Conservation (phyloP, 75 land plant species). For the Pinus albicaulis region DNA sequence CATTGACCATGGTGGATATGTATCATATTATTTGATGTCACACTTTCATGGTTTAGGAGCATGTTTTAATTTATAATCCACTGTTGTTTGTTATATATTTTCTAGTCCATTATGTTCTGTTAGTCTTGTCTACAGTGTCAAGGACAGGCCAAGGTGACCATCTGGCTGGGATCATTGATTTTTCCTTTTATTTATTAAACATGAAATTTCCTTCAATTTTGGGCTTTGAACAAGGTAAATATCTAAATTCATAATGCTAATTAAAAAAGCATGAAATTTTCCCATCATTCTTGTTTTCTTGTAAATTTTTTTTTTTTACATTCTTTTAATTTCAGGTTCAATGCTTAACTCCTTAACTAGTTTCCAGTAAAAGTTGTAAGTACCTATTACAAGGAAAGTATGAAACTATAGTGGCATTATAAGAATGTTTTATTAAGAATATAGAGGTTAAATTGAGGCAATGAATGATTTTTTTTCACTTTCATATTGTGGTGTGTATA, state of each 20-base stretch:
- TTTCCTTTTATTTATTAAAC: not conserved
- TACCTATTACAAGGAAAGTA: not conserved
- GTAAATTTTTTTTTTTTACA: not conserved
- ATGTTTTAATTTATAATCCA: not conserved
- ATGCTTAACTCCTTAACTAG: not conserved
- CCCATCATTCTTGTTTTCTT: no score
- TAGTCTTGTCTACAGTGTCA: slow-evolving; percentile 41
- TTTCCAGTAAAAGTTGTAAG: not conserved
- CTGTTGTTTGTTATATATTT: not conserved
- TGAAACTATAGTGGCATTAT: no score
- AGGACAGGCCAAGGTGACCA: slow-evolving; percentile 60
- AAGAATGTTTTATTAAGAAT: not conserved
- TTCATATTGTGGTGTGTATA: not conserved
- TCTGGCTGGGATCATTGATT: slow-evolving; percentile 87
- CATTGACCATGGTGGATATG: not conserved
- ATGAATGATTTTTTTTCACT: no score
- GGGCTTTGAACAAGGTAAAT: slow-evolving; percentile 6
- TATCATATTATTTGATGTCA: not conserved
- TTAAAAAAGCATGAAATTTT: no score
- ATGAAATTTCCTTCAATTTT: not conserved
- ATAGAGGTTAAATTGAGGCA: not conserved
- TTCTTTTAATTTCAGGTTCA: not conserved
- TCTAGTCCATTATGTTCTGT: not conserved
- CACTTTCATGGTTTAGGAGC: not conserved
- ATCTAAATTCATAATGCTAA: not conserved